Evolutionary conservation across 2,329 filamentous ascomycete genomes (phyloP).

Genomic region (Chaetomiaceae sp.): DNA sequence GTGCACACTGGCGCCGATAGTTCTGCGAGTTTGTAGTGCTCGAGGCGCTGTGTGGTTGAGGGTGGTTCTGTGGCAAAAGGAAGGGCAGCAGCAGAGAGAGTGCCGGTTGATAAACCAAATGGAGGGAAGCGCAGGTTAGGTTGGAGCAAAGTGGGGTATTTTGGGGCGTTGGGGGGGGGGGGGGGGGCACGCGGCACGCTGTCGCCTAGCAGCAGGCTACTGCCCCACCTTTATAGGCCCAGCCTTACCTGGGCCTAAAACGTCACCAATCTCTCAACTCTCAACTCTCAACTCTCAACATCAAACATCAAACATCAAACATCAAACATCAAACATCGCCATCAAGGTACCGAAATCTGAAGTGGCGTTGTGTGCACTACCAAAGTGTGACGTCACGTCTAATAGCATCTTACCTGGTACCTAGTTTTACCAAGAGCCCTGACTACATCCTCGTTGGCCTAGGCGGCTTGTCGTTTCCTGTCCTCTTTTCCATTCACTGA

Average conservation of each 20-base stretch:
- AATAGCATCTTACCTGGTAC: too few relatives aligned
- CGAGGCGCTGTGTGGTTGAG: not conserved
- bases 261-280: too few relatives aligned
- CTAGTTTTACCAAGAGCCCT: too few relatives aligned
- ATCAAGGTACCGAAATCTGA: not conserved
- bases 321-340: not conserved
- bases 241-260: not conserved
- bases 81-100: constrained; percentile 11
- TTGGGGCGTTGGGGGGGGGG: too few relatives aligned
- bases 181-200: constrained; percentile 17
- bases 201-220: constrained; percentile 12
- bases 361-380: too few relatives aligned
- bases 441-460: too few relatives aligned
- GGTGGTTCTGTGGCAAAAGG: constrained; percentile 13
- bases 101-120: not conserved
- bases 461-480: too few relatives aligned
- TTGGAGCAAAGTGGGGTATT: constrained; percentile 8
- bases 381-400: too few relatives aligned
- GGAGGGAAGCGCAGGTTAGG: not conserved
- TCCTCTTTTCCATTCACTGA: too few relatives aligned
- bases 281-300: not conserved
- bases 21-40: constrained; percentile 2
- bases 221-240: constrained; percentile 9
- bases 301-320: not conserved
- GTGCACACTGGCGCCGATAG: not conserved